A percentile compares a stretch with the other conserved stretches of the same genome.
Conservation (phyloP, 2,329 filamentous ascomycete species). For the Hypoxylon sp. region DNA sequence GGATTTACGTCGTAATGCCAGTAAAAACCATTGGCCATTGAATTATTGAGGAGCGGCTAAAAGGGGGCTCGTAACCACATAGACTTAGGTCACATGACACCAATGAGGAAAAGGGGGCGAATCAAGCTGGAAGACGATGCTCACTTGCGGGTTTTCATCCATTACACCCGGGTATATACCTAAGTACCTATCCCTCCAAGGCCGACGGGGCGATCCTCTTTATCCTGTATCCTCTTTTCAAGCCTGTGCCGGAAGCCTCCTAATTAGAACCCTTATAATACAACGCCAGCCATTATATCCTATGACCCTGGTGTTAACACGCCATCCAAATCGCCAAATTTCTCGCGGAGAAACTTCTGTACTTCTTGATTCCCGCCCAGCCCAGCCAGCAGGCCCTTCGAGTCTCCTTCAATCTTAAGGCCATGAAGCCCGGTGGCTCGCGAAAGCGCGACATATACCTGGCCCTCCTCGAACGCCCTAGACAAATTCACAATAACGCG, state of each 20-base stretch:
- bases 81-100: slow-evolving; percentile 2
- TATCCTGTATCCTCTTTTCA: neutral
- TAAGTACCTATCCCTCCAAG: neutral
- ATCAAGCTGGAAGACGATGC: neutral
- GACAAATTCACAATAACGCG: slow-evolving; percentile 68
- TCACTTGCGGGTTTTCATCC: neutral
- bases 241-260: neutral
- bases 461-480: slow-evolving; percentile 67
- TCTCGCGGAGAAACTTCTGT: slow-evolving; percentile 53
- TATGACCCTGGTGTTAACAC: slow-evolving; percentile 11
- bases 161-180: neutral
- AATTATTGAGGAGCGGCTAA: neutral
- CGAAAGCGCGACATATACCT: slow-evolving; percentile 74
- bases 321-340: slow-evolving; percentile 51
- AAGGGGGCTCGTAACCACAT: neutral
- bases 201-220: slow-evolving; percentile 19
- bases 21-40: neutral
- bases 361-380: slow-evolving; percentile 54
- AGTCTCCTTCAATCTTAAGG: slow-evolving; percentile 57
- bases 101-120: neutral
- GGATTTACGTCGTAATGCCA: neutral
- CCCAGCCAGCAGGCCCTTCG: slow-evolving; percentile 47
- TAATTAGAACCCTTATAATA: neutral
- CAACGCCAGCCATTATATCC: neutral
- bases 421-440: slow-evolving; percentile 66